Evolutionary conservation across 345 rosid genomes (phyloP).

Genomic region (Psidium friedrichsthalianum): DNA sequence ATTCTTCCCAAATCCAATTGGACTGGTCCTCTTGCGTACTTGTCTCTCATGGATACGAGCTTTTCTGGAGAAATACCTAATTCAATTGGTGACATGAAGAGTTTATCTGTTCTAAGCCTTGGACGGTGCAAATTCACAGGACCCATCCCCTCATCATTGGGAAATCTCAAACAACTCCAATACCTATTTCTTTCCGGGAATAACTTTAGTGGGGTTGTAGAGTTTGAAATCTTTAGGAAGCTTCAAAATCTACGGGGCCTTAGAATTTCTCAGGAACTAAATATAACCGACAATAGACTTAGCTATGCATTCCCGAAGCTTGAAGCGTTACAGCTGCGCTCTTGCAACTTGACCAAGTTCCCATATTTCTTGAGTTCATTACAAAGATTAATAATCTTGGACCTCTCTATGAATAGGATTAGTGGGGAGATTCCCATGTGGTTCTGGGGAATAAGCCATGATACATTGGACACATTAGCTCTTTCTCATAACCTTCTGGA

Average conservation of each 20-base stretch:
- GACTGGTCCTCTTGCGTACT: neutral
- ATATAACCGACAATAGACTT: neutral
- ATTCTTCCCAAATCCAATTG: neutral
- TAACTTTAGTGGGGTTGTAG: too few relatives aligned
- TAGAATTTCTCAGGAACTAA: neutral
- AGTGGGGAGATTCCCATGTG: neutral
- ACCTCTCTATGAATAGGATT: neutral
- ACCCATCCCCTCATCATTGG: neutral
- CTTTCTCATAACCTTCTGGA: neutral
- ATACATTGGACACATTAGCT: accelerated
- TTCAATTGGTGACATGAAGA: neutral
- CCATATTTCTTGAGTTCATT: too few relatives aligned
- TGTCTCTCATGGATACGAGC: neutral
- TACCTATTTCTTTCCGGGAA: accelerated
- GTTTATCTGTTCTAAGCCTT: neutral
- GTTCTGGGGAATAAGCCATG: neutral
- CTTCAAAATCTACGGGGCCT: neutral
- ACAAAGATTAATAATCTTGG: accelerated
- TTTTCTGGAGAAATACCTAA: neutral
- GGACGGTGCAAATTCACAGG: accelerated
- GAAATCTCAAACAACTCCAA: neutral
- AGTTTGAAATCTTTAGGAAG: neutral
- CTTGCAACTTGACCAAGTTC: neutral
- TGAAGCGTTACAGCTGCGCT: accelerated
- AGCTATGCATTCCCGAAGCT: neutral